Conservation (phyloP, 2,329 filamentous ascomycete genomes). For the Sphaerulina musiva region DNA sequence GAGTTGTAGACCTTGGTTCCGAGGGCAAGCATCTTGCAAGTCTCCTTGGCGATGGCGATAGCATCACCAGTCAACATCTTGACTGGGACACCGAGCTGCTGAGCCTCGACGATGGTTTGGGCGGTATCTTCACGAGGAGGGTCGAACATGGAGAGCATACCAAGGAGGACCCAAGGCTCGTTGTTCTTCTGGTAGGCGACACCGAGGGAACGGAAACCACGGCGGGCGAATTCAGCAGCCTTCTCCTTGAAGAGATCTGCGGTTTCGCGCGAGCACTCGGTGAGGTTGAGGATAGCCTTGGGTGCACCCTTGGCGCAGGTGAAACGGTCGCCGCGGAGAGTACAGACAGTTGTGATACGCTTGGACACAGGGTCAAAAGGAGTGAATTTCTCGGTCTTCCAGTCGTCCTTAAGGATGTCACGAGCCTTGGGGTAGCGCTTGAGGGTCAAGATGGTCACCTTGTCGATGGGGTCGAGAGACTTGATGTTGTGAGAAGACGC, state of each 20-base stretch:
- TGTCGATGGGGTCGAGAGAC: constrained; percentile 72
- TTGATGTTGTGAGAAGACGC: constrained; percentile 74
- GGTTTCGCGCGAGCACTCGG: constrained; percentile 60
- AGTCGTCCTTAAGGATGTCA: constrained; percentile 67
- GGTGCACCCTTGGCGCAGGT: constrained; percentile 71
- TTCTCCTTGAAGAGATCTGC: constrained; percentile 64
- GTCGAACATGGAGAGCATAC: constrained; percentile 75
- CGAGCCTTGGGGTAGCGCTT: constrained; percentile 71
- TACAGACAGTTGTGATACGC: constrained; percentile 65
- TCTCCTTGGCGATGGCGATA: constrained; percentile 73
- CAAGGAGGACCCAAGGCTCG: constrained; percentile 65
- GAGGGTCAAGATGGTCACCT: constrained; percentile 69
- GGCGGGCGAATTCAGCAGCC: constrained; percentile 66
- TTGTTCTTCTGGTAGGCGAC: constrained; percentile 73
- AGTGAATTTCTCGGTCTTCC: constrained; percentile 71
- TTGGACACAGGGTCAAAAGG: constrained; percentile 75
- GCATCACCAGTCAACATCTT: constrained; percentile 80
- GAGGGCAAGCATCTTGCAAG: constrained; percentile 73
- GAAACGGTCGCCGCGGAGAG: constrained; percentile 63
- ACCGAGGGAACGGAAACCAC: constrained; percentile 74
- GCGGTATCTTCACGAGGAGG: constrained; percentile 72
- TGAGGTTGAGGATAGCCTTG: constrained; percentile 65
- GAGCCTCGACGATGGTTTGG: constrained; percentile 69
- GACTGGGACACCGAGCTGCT: constrained; percentile 67
- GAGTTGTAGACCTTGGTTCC: constrained; percentile 78